Base-by-base conservation (phyloP, 2,329 filamentous ascomycete genomes). In the Penicillium sp. region DNA sequence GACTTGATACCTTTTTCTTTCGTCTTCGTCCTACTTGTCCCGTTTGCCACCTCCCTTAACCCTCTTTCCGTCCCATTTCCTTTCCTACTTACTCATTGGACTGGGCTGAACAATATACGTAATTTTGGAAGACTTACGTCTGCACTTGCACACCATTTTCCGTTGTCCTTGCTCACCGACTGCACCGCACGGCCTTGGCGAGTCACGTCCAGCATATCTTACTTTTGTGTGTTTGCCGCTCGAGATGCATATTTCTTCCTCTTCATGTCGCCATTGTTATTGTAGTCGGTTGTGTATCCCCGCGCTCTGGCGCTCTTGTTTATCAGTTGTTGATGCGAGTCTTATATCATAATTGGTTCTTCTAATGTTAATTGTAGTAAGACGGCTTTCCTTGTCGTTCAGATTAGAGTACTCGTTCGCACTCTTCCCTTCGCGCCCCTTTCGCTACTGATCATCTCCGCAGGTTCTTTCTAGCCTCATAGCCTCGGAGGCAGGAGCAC, bases 1-100 rank as follows among this genome's bases (percentile, higher is more conserved):
- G 64, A 68, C 55, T 54, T 62, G 31, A 56, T 58, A 46, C 58
- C 58, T 58, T 29, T 66, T 60, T 48, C 58, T 46, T 44, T 46
- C 38, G n/a, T 49, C 21, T 30, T 5, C 21, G 21, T 21, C 21
- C 21, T 21, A 21, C 21, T 21, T 21, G 21, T 21, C 49, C 35
- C 13, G 11, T 41, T 41, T 38, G 5, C 11, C 35, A 41, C 35
- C 35, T 15, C 35, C 15, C 11, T 13, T 26, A 4, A 5, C 35
- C 17, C 35, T 41, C 13, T 54, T 44, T 56, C n/a, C 55, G 45
- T 7, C 26, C 26, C 23, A 17, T 62, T 57, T 26, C 50, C 19
- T 48, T 55, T 29, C 35, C 13, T 21, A 13, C 23, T 50, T 55
- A 15, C 48, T 15, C 23, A 21, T 31, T 41, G 38, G 54, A 46